These are phyloP conservation scores for Aphanomyces invadans DNA, from an alignment of 352 stramenopile species.

Conservation along the genomic window DNA sequence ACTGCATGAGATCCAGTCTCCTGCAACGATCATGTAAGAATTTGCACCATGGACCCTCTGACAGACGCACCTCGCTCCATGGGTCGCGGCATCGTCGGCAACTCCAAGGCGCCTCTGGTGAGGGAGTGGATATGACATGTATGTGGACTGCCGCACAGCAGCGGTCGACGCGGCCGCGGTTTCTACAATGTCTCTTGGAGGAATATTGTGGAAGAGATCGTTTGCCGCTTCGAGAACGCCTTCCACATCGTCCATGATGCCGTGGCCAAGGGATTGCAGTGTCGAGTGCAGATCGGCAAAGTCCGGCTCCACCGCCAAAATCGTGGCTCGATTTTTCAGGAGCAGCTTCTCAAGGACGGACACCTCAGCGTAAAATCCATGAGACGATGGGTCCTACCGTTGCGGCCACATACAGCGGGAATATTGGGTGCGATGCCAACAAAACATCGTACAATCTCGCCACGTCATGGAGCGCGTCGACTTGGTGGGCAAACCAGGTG, in stretches of 20 bases:
- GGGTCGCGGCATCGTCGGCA: not conserved
- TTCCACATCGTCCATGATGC: constrained; percentile 14
- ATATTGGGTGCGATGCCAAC: constrained; percentile 87
- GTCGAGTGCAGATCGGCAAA: constrained; percentile 16
- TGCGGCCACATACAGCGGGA: constrained; percentile 87
- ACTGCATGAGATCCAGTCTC: not conserved
- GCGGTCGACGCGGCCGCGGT: not conserved
- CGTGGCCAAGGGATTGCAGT: not conserved
- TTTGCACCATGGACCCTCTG: not conserved
- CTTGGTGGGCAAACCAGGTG: constrained; percentile 92
- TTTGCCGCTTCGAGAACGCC: not conserved
- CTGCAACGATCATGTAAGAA: not conserved
- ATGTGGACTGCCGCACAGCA: not conserved
- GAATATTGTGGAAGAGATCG: not conserved
- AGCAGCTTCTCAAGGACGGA: not conserved
- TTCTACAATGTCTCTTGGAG: not conserved
- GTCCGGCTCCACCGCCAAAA: not conserved
- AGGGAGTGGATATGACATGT: constrained; percentile 2
- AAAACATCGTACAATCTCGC: constrained; percentile 90
- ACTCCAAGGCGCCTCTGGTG: constrained; percentile 1
- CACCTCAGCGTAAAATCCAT: not conserved
- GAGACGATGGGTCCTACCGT: constrained; percentile 30
- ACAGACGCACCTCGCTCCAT: not conserved
- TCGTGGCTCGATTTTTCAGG: not conserved
- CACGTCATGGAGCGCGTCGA: constrained; percentile 80